phyloP scores from a whole-genome alignment of 2,329 filamentous ascomycete genomes.

The Orbilia oligospora region DNA sequence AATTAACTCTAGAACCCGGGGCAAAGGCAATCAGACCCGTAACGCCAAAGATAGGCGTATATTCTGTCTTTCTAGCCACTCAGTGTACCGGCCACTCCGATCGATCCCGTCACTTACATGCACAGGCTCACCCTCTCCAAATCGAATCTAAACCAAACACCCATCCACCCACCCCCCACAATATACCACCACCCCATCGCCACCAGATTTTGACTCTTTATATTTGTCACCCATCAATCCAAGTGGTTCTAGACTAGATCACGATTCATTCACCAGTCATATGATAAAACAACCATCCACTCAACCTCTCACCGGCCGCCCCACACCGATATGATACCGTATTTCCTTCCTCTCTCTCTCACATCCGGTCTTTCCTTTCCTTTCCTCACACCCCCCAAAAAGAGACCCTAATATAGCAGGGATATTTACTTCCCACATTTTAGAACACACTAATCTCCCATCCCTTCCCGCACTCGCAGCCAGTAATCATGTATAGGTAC shows the following conservation, averaged over 20 bases:
- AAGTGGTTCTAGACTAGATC: slow-evolving; percentile 49
- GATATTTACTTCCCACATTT: slow-evolving; percentile 17
- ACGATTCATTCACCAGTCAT: slow-evolving; percentile 5
- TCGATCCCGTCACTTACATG: neutral
- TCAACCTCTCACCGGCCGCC: slow-evolving; percentile 21
- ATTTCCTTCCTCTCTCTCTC: neutral
- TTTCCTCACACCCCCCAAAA: too few relatives aligned
- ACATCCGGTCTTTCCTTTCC: neutral
- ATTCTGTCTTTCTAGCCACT: neutral
- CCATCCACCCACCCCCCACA: neutral
- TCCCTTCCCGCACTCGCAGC: slow-evolving; percentile 30
- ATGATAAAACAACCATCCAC: slow-evolving; percentile 36
- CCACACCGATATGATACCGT: slow-evolving; percentile 20
- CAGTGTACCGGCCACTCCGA: slow-evolving; percentile 8
- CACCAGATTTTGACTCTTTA: slow-evolving; percentile 31
- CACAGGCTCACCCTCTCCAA: slow-evolving; percentile 5
- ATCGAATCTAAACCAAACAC: slow-evolving; percentile 15
- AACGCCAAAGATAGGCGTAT: slow-evolving; percentile 14
- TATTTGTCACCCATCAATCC: slow-evolving; percentile 46
- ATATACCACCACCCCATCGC: slow-evolving; percentile 14
- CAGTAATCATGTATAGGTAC: slow-evolving; percentile 20
- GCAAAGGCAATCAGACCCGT: slow-evolving; percentile 3
- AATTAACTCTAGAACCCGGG: neutral
- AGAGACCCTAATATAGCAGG: neutral
- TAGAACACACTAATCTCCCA: slow-evolving; percentile 24